Evolutionary conservation across 164 flowering plant species (phyloP), one percentile per base, ranked within the genome.

Genomic region (Sextonia rubra): DNA sequence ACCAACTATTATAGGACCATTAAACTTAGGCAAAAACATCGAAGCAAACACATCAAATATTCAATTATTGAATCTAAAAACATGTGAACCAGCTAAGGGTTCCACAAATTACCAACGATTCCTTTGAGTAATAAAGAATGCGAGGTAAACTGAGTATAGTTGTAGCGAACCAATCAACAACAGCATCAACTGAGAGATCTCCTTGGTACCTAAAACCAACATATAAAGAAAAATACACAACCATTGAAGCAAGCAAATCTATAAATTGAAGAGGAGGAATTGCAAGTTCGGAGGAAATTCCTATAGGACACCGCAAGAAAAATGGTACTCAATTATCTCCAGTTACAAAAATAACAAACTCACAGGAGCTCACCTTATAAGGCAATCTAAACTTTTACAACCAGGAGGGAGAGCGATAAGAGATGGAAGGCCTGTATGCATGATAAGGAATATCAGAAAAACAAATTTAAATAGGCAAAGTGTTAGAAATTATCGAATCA

Each of bases 111-210:
- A 96, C 99, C 98, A 96, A 71, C 44, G 95, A 69, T 68, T 96
- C 99, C 81, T 90, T 93, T 7, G 97, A 73, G 77, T 93, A 86
- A 76, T 90, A 96, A 55, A 78, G 77, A 74, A 96, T 89, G 63
- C 92, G 92, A 79, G 99, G 99, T 73, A 96, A 84, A 69, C 83
- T 72, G 56, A 93, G 89, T 73, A 93, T 80, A 22, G 58, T 65
- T 69, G 93, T 86, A 44, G 93, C 85, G 84, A 93, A 83, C 99
- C 99, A 96, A 80, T 93, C 93, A 55, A 86, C 83, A 77, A 93
- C 82, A 58, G 91, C 86, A 87, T 96, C 95, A 70, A 84, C 88
- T 52, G 91, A 85, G 23, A 87, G 91, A 62, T 90, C 90, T 74
- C 93, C 99, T 2, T 86, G 77, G 76, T 86, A 96, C 92, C 99